phyloP scores from a whole-genome alignment of 331 rosid genomes.

The Telfairia occidentalis region DNA sequence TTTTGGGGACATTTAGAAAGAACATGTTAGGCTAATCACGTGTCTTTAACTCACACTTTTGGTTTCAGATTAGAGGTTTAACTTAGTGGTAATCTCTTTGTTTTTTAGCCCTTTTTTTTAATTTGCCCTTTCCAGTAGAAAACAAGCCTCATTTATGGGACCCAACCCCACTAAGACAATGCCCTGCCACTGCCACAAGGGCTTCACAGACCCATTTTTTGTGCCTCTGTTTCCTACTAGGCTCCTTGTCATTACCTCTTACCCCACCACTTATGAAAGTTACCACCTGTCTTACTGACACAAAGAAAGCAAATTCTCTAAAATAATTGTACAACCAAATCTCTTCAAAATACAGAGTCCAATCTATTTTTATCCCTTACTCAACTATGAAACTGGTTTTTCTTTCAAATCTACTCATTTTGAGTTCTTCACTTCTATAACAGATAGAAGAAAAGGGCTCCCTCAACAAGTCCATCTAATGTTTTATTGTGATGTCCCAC shows the following conservation, averaged over 20 bases:
- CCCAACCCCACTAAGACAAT: background rate
- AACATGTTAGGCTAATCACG: slow-evolving; percentile 27
- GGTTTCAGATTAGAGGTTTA: slow-evolving; percentile 8
- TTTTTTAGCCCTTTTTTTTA: background rate
- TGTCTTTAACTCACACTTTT: slow-evolving; percentile 14
- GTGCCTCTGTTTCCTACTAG: background rate
- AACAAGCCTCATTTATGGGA: background rate
- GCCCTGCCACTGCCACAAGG: slow-evolving; percentile 10
- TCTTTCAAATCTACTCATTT: background rate
- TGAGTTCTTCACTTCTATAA: background rate
- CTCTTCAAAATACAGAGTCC: background rate
- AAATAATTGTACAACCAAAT: background rate
- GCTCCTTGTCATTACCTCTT: background rate
- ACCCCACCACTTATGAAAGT: background rate
- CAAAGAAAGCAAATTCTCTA: background rate
- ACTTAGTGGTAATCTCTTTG: slow-evolving; percentile 6
- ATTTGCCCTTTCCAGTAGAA: background rate
- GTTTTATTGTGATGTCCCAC: background rate
- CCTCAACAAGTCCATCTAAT: background rate
- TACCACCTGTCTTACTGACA: background rate
- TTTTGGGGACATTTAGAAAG: slow-evolving; percentile 30
- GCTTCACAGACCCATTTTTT: background rate
- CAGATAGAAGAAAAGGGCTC: background rate
- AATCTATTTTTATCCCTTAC: background rate
- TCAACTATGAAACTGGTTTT: background rate